Percentiles rank a stretch among this genome's conserved stretches.
phyloP scores from a whole-genome alignment of 768 basidiomycete species.

The Mycena sanguinolenta region DNA sequence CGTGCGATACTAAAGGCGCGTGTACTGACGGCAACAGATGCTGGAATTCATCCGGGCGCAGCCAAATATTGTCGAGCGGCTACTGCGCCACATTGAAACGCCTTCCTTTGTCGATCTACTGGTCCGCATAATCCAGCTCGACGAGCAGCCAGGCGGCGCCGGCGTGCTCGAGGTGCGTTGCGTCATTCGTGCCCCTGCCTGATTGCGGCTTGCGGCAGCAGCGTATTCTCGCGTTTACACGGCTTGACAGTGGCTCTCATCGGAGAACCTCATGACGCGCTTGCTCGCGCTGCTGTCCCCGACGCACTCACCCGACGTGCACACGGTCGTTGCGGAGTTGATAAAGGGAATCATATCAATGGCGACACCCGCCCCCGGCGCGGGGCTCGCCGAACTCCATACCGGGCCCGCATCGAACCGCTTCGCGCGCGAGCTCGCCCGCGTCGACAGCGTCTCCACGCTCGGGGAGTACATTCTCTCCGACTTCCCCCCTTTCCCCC shows the following conservation, averaged over 20 bases:
- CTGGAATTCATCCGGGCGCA: constrained; percentile 90
- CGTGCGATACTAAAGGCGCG: constrained; percentile 39
- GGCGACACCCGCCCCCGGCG: constrained; percentile 88
- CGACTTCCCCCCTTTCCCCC: constrained; percentile 58
- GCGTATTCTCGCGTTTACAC: constrained; percentile 6
- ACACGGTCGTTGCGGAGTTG: constrained; percentile 89
- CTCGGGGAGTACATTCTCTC: constrained; percentile 84
- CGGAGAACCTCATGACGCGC: constrained; percentile 84
- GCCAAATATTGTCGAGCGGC: constrained; percentile 82
- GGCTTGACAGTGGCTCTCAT: constrained; percentile 83
- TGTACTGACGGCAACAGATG: constrained; percentile 71
- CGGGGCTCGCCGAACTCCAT: constrained; percentile 77
- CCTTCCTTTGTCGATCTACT: constrained; percentile 94
- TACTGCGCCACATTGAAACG: constrained; percentile 88
- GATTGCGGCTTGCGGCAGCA: not conserved
- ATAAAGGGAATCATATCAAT: constrained; percentile 96
- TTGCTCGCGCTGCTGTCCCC: constrained; percentile 90
- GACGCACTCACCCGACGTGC: constrained; percentile 77
- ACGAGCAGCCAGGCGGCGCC: constrained; percentile 84
- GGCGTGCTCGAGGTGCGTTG: constrained; percentile 89
- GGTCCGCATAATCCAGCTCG: constrained; percentile 89
- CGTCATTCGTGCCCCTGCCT: not conserved
- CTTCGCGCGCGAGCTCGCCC: constrained; percentile 90
- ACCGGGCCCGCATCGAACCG: constrained; percentile 85
- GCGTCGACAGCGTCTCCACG: constrained; percentile 74